Base-by-base conservation (phyloP, 164 flowering plant species). In the Saururus chinensis region DNA sequence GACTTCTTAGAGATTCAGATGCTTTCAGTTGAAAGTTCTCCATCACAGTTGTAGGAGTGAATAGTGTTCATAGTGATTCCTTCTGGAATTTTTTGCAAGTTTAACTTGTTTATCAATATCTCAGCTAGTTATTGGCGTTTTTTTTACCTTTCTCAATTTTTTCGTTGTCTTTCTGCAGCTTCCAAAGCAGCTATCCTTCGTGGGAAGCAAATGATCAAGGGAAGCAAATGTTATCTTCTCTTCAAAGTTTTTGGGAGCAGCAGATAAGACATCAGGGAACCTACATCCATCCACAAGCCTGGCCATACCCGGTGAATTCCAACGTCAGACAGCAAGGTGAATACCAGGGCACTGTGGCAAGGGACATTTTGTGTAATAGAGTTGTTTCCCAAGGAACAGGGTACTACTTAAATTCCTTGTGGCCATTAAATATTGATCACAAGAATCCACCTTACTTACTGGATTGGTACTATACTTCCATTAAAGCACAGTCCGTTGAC, bases 181-280 rank as follows among this genome's bases (percentile, higher is more conserved):
- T 93, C 68, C 85, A 87, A 62, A 80, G 80, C 70, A 81, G 75
- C 74, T 88, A 93, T 69, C 95, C 88, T 60, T 77, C 83, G 19
- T 90, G 97, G 99, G 88, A 87, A 60, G 95, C 99, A 56, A 70
- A 76, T 71, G 62, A 74, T 45, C 77, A 80, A 35, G 99, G 96
- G 48, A 85, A 82, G 76, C 82, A 84, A 64, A 80, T 93, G 67
- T 61, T 93, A 23, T 69, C 74, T 11, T 80, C 76, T 24, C 82
- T 93, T 7, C 68, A 80, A 64, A 66, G 68, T 57, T 93, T 90
- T 70, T 68, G 84, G 76, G 95, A 86, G 65, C 81, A 80, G 53
- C 82, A 82, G 60, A 64, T 83, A 65, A 85, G 63, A 61, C 72
- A 67, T n/a, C 79, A 70, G 13, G 72, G 68, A 61, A 57, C 67